Base-by-base conservation (phyloP, 257 asterid species). In the Primulina huaijiensis region DNA sequence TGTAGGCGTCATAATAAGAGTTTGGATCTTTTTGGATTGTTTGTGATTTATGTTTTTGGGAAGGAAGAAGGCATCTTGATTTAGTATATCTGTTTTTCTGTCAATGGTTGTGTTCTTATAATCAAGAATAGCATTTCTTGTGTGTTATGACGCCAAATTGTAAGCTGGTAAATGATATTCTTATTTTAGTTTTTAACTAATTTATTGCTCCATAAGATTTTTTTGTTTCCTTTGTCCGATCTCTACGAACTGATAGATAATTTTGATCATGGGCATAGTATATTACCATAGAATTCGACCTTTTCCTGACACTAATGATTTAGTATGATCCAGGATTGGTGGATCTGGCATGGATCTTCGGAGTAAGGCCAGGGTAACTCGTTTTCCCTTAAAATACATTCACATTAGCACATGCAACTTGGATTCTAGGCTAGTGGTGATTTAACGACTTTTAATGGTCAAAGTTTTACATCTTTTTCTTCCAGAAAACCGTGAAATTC, bases 281-380 rank as follows among this genome's bases (percentile, higher is more conserved):
- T 65, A 23, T n/a, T 33, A 14, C 12, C 50, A 21, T 35, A 20
- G 20, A 10, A 37, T 59, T 60, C 11, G 33, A 29, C 8, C 38
- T 60, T 19, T 37, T 37, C 1, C 17, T 12, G 23, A 50, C 59
- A 1, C 63, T 3, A 56, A 25, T 34, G 10, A 62, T 27, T 69
- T 71, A 62, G 63, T 68, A 58, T 64, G 9, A 58, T 56, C 65
- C 78, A 83, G 88, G 86, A 76, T 83, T 72, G 88, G 85, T 74
- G 88, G 88, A 76, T 76, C 82, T 62, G 88, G 88, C 0, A 68
- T 83, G 77, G 88, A 81, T 70, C 69, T 83, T 21, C 75, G 88
- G 25, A 83, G 88, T 82, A 83, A 83, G 70, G 88, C 86, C 65
- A 76, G 88, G 75, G 88, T 83, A 71, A 75, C 58, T 72, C 31